Percentiles rank a stretch among this genome's conserved stretches.
phyloP scores from a whole-genome alignment of 129 eudicot genomes.

The Artemisia tridentata region DNA sequence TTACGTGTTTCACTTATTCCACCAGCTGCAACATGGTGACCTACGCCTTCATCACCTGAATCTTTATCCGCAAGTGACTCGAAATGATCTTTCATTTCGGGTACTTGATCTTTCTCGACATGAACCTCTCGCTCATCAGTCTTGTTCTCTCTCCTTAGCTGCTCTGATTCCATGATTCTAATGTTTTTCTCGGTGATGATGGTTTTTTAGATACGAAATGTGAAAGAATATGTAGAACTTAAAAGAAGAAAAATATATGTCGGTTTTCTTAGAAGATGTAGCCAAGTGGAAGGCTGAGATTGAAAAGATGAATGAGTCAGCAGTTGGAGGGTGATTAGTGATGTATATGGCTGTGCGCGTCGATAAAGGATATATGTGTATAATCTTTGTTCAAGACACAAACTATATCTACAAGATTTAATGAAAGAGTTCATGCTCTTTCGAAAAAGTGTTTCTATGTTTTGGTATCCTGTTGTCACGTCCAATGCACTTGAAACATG shows the following conservation, averaged over 20 bases:
- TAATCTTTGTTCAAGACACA: not conserved
- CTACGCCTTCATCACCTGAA: conserved; percentile 20
- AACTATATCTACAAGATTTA: not conserved
- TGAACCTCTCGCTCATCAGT: conserved; percentile 39
- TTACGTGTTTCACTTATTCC: not conserved
- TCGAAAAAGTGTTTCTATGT: no score
- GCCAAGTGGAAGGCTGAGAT: not conserved
- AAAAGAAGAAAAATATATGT: no score
- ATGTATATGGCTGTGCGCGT: not conserved
- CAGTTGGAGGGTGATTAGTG: not conserved
- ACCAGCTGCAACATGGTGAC: conserved; percentile 16
- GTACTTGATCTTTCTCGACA: conserved; percentile 61
- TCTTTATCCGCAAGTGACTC: conserved; percentile 54
- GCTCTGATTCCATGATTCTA: conserved; percentile 61
- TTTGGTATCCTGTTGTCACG: no score
- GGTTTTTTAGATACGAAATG: no score
- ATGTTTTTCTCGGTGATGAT: no score
- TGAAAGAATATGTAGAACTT: no score
- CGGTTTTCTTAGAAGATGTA: no score
- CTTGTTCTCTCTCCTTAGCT: conserved; percentile 45
- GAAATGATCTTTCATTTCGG: conserved; percentile 53
- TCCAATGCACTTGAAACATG: no score
- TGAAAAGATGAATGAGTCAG: not conserved
- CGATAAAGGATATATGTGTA: not conserved
- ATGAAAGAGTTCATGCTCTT: not conserved